Evolutionary conservation across 192 early-diverging fungal genomes (phyloP).

Genomic region (Podochytrium sp.): DNA sequence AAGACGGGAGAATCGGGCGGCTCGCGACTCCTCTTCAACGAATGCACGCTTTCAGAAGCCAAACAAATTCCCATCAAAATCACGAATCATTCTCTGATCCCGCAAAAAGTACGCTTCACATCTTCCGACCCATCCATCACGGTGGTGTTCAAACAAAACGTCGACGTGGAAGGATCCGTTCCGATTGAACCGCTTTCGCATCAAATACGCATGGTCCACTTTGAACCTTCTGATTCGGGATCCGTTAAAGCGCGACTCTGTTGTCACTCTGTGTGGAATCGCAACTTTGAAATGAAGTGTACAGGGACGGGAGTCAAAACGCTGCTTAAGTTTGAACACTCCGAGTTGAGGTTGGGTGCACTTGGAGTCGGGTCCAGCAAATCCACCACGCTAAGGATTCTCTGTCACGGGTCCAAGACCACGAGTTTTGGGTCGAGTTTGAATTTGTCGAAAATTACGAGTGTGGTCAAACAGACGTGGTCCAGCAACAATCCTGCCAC

Average conservation of each 20-base stretch:
- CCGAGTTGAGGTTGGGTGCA: slow-evolving; percentile 9
- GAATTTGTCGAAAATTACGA: slow-evolving; percentile 14
- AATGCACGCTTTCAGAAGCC: slow-evolving; percentile 13
- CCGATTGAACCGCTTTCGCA: slow-evolving; percentile 5
- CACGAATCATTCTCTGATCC: slow-evolving; percentile 22
- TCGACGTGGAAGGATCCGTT: slow-evolving; percentile 3
- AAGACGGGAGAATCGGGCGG: neutral
- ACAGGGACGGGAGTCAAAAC: slow-evolving; percentile 13
- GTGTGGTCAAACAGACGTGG: slow-evolving; percentile 27
- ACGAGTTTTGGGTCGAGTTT: slow-evolving; percentile 12
- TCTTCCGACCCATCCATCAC: slow-evolving; percentile 5
- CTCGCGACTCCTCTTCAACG: slow-evolving; percentile 14
- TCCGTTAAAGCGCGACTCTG: slow-evolving; percentile 10
- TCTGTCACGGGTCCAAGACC: neutral
- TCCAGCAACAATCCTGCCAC: neutral
- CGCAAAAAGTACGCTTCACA: slow-evolving; percentile 28
- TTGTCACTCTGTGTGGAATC: slow-evolving; percentile 32
- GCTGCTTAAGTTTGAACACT: slow-evolving; percentile 1
- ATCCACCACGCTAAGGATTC: neutral
- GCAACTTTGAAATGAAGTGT: slow-evolving; percentile 35
- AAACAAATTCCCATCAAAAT: slow-evolving; percentile 32
- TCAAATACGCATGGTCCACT: slow-evolving; percentile 14
- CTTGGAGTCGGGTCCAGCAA: slow-evolving; percentile 20
- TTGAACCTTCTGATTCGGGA: slow-evolving; percentile 31
- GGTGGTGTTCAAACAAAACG: slow-evolving; percentile 11